A percentile compares a stretch with the other conserved stretches of the same genome.
phyloP scores from a whole-genome alignment of 345 rosid species.

The Lepidium aucheri region DNA sequence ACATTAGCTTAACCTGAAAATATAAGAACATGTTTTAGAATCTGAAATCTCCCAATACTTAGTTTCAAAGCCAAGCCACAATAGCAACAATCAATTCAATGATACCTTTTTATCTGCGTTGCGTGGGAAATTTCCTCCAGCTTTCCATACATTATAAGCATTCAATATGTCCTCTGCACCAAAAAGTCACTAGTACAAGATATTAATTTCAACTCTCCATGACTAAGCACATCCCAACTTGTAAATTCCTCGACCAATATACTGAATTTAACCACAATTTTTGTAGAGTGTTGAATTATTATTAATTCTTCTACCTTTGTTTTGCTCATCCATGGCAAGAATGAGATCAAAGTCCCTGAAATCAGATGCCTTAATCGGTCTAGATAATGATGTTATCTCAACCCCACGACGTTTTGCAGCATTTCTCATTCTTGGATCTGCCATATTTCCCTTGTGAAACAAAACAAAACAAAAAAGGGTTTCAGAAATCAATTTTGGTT shows the following conservation, averaged over 20 bases:
- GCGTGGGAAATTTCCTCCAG: conserved; percentile 46
- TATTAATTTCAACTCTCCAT: neutral
- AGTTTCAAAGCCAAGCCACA: neutral
- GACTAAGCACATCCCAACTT: neutral
- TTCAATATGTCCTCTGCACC: conserved; percentile 59
- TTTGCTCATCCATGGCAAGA: conserved; percentile 87
- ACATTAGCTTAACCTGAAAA: conserved; percentile 80
- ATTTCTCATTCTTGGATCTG: conserved; percentile 90
- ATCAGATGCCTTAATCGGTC: conserved; percentile 83
- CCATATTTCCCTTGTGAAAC: conserved; percentile 54
- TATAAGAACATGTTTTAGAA: neutral
- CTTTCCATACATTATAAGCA: conserved; percentile 76
- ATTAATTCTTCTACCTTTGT: conserved; percentile 36
- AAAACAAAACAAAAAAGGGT: neutral
- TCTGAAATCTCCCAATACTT: neutral
- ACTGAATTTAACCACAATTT: neutral
- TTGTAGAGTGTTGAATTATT: neutral
- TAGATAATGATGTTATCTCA: conserved; percentile 84
- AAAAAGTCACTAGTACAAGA: neutral
- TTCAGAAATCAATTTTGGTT: neutral
- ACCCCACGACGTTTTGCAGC: conserved; percentile 76
- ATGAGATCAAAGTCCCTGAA: conserved; percentile 77
- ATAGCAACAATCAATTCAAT: neutral
- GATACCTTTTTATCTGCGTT: conserved; percentile 73
- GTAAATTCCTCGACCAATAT: neutral